These are phyloP conservation scores for Starmerella ratchasimensis DNA, from an alignment of 805 yeast species.

Conservation along the genomic window DNA sequence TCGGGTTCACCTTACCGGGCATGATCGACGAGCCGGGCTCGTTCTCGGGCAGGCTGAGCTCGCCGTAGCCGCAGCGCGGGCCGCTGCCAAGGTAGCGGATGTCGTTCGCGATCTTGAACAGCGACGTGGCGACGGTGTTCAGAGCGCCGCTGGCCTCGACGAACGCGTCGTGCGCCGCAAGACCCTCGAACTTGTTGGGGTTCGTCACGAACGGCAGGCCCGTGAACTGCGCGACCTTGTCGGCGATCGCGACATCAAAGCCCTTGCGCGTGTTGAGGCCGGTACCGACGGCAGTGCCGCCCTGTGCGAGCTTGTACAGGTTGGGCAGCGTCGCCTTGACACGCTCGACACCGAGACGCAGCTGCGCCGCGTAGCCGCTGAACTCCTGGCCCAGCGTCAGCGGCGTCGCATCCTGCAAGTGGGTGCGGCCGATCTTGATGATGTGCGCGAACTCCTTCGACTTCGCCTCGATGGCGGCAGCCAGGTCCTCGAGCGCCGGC, in stretches of 20 bases:
- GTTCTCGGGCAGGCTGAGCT: slow-evolving; percentile 86
- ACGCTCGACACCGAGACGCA: slow-evolving; percentile 79
- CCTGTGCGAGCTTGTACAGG: slow-evolving; percentile 82
- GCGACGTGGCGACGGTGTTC: slow-evolving; percentile 84
- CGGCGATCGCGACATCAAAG: slow-evolving; percentile 76
- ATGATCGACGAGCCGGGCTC: slow-evolving; percentile 98
- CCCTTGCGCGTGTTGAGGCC: slow-evolving; percentile 92
- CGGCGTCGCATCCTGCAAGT: slow-evolving; percentile 97
- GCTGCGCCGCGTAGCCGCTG: slow-evolving; percentile 89
- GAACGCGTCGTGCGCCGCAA: slow-evolving; percentile 97
- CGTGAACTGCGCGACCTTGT: slow-evolving; percentile 69
- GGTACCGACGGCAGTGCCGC: slow-evolving; percentile 99
- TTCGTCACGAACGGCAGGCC: slow-evolving; percentile 86
- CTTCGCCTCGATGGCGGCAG: slow-evolving; percentile 65
- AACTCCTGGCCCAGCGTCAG: slow-evolving; percentile 96
- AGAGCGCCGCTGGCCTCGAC: slow-evolving; percentile 97
- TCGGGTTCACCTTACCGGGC: slow-evolving; percentile 99
- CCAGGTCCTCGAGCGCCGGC: slow-evolving; percentile 67
- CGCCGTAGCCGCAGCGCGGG: slow-evolving; percentile 99
- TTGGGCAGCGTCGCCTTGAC: slow-evolving; percentile 64
- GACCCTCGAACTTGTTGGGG: slow-evolving; percentile 97
- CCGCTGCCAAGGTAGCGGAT: slow-evolving; percentile 97
- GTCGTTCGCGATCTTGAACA: slow-evolving; percentile 94
- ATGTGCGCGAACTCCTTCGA: slow-evolving; percentile 72
- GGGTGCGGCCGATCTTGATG: slow-evolving; percentile 98